Evolutionary conservation across 768 basidiomycete genomes (phyloP).

Genomic region (Gloeopeniophorella convolvens): DNA sequence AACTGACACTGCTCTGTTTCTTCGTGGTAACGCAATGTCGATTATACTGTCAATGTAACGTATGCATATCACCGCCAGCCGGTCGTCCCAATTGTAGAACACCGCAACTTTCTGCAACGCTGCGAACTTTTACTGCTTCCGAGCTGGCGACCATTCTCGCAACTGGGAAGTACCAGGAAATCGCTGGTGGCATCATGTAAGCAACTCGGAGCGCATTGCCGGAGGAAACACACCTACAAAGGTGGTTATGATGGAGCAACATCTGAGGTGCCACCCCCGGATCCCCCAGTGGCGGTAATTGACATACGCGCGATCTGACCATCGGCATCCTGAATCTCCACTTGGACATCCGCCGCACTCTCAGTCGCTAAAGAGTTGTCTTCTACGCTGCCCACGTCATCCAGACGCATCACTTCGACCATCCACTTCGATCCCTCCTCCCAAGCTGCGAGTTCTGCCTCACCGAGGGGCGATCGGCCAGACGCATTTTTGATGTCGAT

Average conservation of each 20-base stretch:
- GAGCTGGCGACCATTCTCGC: too few species aligned
- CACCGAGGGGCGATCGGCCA: constrained; percentile 71
- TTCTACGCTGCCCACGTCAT: constrained; percentile 36
- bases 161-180: too few species aligned
- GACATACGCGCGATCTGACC: constrained; percentile 61
- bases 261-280: background rate
- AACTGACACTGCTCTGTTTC: too few species aligned
- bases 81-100: too few species aligned
- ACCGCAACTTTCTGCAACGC: too few species aligned
- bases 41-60: too few species aligned
- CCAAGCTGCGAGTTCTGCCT: constrained; percentile 75
- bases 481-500: constrained; percentile 74
- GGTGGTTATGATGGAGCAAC: background rate
- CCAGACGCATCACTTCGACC: constrained; percentile 74
- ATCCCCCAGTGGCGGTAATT: background rate
- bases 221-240: background rate
- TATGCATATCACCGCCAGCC: too few species aligned
- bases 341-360: constrained; percentile 21
- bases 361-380: constrained; percentile 20
- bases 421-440: constrained; percentile 82
- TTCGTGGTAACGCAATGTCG: too few species aligned
- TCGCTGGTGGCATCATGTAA: too few species aligned
- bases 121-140: too few species aligned
- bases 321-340: constrained; percentile 68
- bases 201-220: too few species aligned